These are phyloP conservation scores for Phlyctochytrium bullatum DNA, from an alignment of 192 early-diverging fungal species.

Conservation along the genomic window DNA sequence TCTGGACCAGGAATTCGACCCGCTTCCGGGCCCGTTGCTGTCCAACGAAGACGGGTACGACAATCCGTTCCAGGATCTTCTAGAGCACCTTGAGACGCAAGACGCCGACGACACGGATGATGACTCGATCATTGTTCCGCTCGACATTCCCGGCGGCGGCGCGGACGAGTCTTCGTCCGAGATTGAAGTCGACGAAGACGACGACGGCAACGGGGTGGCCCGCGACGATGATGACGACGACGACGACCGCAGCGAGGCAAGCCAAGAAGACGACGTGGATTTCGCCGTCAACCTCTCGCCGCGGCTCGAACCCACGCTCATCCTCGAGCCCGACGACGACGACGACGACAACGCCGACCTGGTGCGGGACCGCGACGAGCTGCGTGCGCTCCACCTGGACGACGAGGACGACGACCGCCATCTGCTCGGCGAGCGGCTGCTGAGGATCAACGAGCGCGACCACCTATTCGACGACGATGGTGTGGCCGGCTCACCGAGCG, in stretches of 20 bases:
- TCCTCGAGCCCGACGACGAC: background rate
- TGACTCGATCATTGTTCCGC: background rate
- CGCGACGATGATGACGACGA: background rate
- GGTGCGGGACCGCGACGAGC: background rate
- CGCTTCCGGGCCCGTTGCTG: background rate
- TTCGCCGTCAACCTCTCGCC: background rate
- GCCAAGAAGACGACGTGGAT: background rate
- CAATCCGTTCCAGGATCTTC: too few relatives aligned
- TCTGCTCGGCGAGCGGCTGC: background rate
- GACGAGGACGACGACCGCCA: constrained; percentile 2
- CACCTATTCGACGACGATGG: background rate
- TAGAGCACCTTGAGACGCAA: too few relatives aligned
- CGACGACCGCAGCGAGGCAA: background rate
- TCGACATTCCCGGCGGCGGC: background rate
- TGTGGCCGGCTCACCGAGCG: background rate
- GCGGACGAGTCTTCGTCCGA: background rate
- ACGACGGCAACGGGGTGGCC: background rate
- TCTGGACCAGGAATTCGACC: background rate
- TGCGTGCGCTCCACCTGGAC: background rate
- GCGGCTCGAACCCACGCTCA: background rate
- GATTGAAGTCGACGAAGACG: background rate
- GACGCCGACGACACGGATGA: background rate
- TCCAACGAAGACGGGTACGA: too few relatives aligned
- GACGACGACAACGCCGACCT: background rate
- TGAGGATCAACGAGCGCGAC: background rate